A percentile compares a stretch with the other conserved stretches of the same genome.
Conservation (phyloP, 352 stramenopile genomes). For the Phytophthora lateralis region DNA sequence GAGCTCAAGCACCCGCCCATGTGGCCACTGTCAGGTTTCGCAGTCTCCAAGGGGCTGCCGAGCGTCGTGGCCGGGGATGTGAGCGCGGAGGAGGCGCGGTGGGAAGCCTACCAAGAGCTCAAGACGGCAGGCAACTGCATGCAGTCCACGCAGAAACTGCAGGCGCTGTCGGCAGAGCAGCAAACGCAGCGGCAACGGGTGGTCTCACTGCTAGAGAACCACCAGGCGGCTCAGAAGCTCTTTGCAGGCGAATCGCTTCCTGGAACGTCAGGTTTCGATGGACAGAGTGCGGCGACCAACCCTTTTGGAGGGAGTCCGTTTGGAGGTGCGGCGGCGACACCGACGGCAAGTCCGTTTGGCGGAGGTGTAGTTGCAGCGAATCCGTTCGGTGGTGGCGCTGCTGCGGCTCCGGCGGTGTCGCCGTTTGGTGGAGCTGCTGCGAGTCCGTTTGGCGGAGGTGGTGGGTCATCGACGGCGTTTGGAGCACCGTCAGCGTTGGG, state of each 20-base stretch:
- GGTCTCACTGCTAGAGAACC: constrained; percentile 52
- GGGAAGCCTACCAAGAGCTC: constrained; percentile 66
- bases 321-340: background rate
- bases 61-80: constrained; percentile 66
- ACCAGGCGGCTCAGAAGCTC: constrained; percentile 53
- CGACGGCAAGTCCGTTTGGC: constrained; percentile 23
- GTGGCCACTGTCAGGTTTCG: constrained; percentile 72
- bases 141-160: constrained; percentile 49
- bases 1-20: constrained; percentile 58
- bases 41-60: constrained; percentile 64
- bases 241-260: constrained; percentile 58
- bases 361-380: constrained; percentile 19
- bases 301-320: constrained; percentile 36
- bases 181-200: constrained; percentile 58
- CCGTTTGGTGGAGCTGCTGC: constrained; percentile 33
- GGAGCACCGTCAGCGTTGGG: constrained; percentile 30
- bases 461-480: constrained; percentile 30
- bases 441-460: constrained; percentile 42
- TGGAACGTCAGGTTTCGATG: constrained; percentile 20
- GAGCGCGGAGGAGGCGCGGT: constrained; percentile 65
- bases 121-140: constrained; percentile 47
- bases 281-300: constrained; percentile 17
- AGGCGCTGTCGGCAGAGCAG: constrained; percentile 47
- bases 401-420: constrained; percentile 15
- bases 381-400: constrained; percentile 23